phyloP scores from a whole-genome alignment of 208 protist species.

The Jaenimonas drosophilae region DNA sequence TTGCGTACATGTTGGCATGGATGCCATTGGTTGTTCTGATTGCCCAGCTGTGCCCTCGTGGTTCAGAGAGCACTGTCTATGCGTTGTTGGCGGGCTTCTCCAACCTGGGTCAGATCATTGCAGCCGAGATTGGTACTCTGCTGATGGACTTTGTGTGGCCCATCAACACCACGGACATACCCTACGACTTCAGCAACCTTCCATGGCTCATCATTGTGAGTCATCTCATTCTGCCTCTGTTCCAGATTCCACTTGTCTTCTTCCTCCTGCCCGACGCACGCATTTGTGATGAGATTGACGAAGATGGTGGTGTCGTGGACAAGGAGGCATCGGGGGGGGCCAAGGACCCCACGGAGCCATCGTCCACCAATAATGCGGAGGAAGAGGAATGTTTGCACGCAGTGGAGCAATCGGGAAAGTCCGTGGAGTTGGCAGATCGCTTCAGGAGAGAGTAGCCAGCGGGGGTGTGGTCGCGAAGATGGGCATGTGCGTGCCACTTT shows the following conservation, averaged over 20 bases:
- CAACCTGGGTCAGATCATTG: constrained; percentile 56
- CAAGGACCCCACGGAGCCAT: too few species aligned
- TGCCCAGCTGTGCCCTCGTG: constrained; percentile 74
- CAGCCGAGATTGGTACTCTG: constrained; percentile 23
- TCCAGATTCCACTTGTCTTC: constrained; percentile 12
- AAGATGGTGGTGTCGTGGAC: too few species aligned
- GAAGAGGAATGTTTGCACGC: too few species aligned
- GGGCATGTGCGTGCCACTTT: too few species aligned
- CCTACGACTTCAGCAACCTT: constrained; percentile 33
- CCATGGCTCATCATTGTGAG: background rate
- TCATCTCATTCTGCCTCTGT: background rate
- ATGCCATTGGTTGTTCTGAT: constrained; percentile 73
- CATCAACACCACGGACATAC: constrained; percentile 10
- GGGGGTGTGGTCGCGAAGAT: too few species aligned
- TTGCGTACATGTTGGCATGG: constrained; percentile 52
- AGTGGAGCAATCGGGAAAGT: too few species aligned
- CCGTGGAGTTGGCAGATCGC: too few species aligned
- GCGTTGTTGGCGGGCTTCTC: constrained; percentile 75
- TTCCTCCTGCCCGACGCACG: constrained; percentile 42
- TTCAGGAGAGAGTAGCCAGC: too few species aligned
- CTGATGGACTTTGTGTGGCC: constrained; percentile 45
- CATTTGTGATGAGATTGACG: constrained; percentile 32
- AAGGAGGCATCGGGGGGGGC: too few species aligned
- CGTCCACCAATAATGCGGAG: too few species aligned
- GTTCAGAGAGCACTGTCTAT: constrained; percentile 71